Conservation (phyloP, 257 asterid species). For the Capsicum baccatum region DNA sequence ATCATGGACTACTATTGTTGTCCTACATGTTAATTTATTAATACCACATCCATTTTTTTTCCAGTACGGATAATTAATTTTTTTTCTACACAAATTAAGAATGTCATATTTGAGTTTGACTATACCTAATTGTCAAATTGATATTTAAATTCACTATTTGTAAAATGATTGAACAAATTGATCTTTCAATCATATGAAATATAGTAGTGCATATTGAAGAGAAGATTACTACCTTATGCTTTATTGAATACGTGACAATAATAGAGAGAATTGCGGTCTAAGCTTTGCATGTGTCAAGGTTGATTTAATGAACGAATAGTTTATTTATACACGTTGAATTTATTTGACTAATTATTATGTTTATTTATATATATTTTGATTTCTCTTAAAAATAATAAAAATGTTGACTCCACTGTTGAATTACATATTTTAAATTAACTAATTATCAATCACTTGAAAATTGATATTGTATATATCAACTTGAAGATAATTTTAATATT, state of each 20-base stretch:
- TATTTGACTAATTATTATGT: too few relatives aligned
- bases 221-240: not conserved
- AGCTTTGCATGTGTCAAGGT: too few relatives aligned
- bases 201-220: not conserved
- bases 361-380: too few relatives aligned
- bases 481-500: too few relatives aligned
- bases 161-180: not conserved
- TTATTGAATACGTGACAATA: not conserved
- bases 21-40: not conserved
- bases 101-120: not conserved
- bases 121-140: not conserved
- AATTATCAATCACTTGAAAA: too few relatives aligned
- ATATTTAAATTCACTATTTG: not conserved
- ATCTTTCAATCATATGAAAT: slow-evolving; percentile 18
- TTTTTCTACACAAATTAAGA: not conserved
- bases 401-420: too few relatives aligned
- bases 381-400: too few relatives aligned
- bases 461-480: too few relatives aligned
- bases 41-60: not conserved
- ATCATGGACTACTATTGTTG: not conserved
- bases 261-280: too few relatives aligned
- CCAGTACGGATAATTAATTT: not conserved
- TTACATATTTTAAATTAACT: too few relatives aligned
- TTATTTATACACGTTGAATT: too few relatives aligned
- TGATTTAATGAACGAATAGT: too few relatives aligned